Evolutionary conservation across 2,329 filamentous ascomycete genomes (phyloP), one percentile per base, ranked within the genome.

Genomic region (Trichoderma koningiopsis): DNA sequence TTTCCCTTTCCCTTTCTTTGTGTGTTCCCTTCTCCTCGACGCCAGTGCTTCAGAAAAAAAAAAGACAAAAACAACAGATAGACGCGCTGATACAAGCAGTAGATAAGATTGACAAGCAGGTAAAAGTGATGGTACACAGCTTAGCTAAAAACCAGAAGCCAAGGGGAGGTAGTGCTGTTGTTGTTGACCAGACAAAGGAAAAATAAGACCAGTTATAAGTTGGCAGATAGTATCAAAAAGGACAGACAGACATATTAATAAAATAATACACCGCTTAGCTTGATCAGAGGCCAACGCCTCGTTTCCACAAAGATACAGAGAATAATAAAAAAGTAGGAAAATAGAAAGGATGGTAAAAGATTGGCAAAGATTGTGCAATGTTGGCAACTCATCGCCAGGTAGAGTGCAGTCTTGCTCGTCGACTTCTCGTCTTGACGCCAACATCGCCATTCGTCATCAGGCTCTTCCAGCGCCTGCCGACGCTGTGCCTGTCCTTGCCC

Each of bases 381-480:
- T 33, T 29, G 43, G 16, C 10, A 19, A 40, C 27, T 72, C 68
- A 87, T 76, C 85, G 82, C 86, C 87, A 89, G 24, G 86, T 88
- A 62, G 82, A 83, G 75, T 88, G 84, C 7, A 88, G 76, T 74
- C 81, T 84, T 71, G 79, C 77, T 67, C 86, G 72, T 10, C 70
- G 81, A 52, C 75, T 77, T 72, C 83, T 80, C 58, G 75, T 73
- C 79, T 88, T 88, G 74, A 91, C 79, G 10, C 87, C 88, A 27
- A 91, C 81, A 33, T 89, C 87, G 65, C 88, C 88, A 70, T 81
- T 82, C 55, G 83, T 78, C 78, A 91, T 84, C 43, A 91, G 79
- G 68, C 84, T 89, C 81, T 86, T 88, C 89, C 89, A 91, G 73
- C 89, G 81, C 62, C 84, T 81, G 53, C 85, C 85, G 57, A 90